Conservation (phyloP, 2,329 filamentous ascomycete genomes). For the Diaporthe sp. region DNA sequence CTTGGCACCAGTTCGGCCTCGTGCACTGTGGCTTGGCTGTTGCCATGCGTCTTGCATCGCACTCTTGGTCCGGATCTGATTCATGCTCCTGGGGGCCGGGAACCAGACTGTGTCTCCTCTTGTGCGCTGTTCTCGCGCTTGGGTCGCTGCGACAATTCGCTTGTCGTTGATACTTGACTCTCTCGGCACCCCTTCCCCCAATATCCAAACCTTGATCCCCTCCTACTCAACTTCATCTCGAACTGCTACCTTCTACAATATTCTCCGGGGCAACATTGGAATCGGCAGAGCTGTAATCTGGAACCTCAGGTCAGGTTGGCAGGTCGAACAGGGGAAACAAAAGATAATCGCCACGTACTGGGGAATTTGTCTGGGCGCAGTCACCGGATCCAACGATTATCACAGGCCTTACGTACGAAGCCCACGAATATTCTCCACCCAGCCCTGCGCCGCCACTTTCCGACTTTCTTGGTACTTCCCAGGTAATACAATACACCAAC, state of each 20-base stretch:
- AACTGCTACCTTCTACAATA: slow-evolving; percentile 1
- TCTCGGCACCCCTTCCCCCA: slow-evolving; percentile 8
- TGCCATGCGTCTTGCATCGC: slow-evolving; percentile 32
- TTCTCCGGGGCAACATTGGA: slow-evolving; percentile 10
- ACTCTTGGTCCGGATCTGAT: slow-evolving; percentile 31
- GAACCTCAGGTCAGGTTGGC: slow-evolving; percentile 14
- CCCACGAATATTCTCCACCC: slow-evolving; percentile 40
- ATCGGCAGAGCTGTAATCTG: slow-evolving; percentile 5
- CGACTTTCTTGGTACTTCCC: slow-evolving; percentile 24
- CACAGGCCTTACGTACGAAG: slow-evolving; percentile 39
- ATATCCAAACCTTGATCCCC: slow-evolving; percentile 1
- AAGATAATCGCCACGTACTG: slow-evolving; percentile 22
- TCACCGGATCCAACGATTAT: slow-evolving; percentile 20
- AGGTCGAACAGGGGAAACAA: not conserved
- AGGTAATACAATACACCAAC: slow-evolving; percentile 22
- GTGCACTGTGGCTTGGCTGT: slow-evolving; percentile 40
- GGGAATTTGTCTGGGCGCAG: slow-evolving; percentile 21
- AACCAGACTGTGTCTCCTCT: not conserved
- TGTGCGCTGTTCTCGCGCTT: not conserved
- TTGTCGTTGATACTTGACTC: slow-evolving; percentile 34
- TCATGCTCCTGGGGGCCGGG: slow-evolving; percentile 28
- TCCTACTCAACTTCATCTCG: slow-evolving; percentile 17
- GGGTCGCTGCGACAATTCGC: slow-evolving; percentile 13
- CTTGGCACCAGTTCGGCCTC: slow-evolving; percentile 34
- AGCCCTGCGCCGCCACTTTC: slow-evolving; percentile 28